A percentile compares a stretch with the other conserved stretches of the same genome.
These are phyloP conservation scores for Maudiozyma serrabonitensis DNA, from an alignment of 805 yeast species.

Conservation along the genomic window DNA sequence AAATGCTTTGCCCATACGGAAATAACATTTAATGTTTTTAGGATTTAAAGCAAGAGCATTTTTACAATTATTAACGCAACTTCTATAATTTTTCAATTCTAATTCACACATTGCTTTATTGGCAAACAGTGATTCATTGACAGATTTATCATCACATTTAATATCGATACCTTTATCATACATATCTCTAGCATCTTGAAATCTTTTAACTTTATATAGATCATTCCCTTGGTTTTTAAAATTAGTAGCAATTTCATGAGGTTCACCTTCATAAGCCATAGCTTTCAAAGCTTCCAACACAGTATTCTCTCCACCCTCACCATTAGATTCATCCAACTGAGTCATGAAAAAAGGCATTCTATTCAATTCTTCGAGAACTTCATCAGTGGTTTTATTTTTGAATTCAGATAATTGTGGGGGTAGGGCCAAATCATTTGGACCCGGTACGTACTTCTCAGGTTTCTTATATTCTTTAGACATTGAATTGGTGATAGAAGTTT, in stretches of 20 bases:
- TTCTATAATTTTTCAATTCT: conserved; percentile 73
- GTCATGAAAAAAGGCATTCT: conserved; percentile 93
- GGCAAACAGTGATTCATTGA: conserved; percentile 55
- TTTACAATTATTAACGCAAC: conserved; percentile 79
- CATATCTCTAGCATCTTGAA: conserved; percentile 62
- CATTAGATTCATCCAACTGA: conserved; percentile 64
- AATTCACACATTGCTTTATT: conserved; percentile 91
- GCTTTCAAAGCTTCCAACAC: conserved; percentile 84
- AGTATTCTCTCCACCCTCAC: conserved; percentile 62
- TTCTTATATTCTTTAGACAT: conserved; percentile 19
- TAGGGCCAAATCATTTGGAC: conserved; percentile 54
- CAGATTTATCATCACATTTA: conserved; percentile 44
- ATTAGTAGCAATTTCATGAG: conserved; percentile 80
- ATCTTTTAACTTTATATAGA: conserved; percentile 60
- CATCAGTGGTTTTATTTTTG: conserved; percentile 57
- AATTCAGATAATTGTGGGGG: conserved; percentile 75
- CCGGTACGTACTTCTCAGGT: conserved; percentile 36
- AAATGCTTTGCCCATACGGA: conserved; percentile 75
- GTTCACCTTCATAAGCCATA: conserved; percentile 90
- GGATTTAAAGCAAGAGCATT: conserved; percentile 57
- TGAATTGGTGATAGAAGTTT: no score
- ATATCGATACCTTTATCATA: conserved; percentile 76
- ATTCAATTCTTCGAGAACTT: conserved; percentile 68
- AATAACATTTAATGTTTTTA: conserved; percentile 72
- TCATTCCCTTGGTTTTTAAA: conserved; percentile 93